A percentile compares a stretch with the other conserved stretches of the same genome.
These are phyloP conservation scores for Laetiporus sulphureus DNA, from an alignment of 1,284 basidiomycete species.

Conservation along the genomic window DNA sequence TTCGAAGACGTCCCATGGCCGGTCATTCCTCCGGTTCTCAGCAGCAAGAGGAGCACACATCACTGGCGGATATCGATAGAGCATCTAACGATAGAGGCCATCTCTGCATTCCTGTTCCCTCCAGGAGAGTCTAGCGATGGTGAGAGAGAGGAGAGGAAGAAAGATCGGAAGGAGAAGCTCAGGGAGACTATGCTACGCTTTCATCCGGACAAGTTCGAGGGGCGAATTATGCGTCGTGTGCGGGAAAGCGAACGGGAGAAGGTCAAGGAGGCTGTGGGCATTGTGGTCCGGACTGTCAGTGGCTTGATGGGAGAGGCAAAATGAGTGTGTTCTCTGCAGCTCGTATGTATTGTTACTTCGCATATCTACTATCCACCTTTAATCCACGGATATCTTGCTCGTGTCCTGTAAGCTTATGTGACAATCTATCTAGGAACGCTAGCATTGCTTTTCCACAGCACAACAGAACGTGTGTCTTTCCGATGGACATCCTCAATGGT, in stretches of 20 bases:
- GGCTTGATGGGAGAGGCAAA: slow-evolving; percentile 17
- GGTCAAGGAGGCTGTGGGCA: slow-evolving; percentile 74
- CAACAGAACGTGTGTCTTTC: too few relatives aligned
- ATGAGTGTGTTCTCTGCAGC: too few relatives aligned
- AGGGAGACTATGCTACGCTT: slow-evolving; percentile 72
- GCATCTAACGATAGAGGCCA: slow-evolving; percentile 50
- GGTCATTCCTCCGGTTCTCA: slow-evolving; percentile 34
- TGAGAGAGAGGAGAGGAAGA: slow-evolving; percentile 21
- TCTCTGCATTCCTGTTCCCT: slow-evolving; percentile 56
- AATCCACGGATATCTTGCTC: too few relatives aligned
- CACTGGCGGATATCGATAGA: slow-evolving; percentile 30
- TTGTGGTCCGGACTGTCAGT: slow-evolving; percentile 35
- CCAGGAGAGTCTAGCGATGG: neutral
- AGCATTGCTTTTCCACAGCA: too few relatives aligned
- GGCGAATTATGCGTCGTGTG: slow-evolving; percentile 57
- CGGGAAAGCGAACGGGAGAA: slow-evolving; percentile 54
- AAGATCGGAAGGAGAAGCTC: slow-evolving; percentile 50
- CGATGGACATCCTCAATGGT: too few relatives aligned
- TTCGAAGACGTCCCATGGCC: slow-evolving; percentile 83
- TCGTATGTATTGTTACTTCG: too few relatives aligned
- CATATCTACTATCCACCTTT: too few relatives aligned
- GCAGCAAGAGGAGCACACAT: slow-evolving; percentile 14
- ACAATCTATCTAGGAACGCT: too few relatives aligned
- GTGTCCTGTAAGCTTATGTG: too few relatives aligned
- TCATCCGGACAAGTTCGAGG: slow-evolving; percentile 85